These are phyloP conservation scores for Albifimbria verrucaria DNA, from an alignment of 2,329 filamentous ascomycete genomes.

Conservation along the genomic window DNA sequence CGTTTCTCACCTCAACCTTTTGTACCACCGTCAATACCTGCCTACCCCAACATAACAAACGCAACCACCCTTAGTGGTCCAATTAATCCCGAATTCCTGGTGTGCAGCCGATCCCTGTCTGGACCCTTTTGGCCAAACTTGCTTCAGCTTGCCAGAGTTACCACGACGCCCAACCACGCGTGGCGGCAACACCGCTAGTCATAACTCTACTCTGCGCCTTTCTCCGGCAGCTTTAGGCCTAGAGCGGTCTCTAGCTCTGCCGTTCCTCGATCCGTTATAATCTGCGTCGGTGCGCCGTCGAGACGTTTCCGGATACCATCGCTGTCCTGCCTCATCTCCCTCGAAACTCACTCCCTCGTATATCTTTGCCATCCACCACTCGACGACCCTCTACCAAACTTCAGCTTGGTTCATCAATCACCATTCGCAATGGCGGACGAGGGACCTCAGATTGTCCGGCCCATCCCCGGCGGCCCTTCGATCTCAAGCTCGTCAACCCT, in stretches of 20 bases:
- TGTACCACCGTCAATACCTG: background rate
- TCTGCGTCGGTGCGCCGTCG: no score
- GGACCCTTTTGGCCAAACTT: background rate
- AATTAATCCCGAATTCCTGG: no score
- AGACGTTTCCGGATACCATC: no score
- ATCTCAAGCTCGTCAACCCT: constrained; percentile 47
- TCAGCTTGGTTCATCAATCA: no score
- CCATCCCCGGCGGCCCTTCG: constrained; percentile 72
- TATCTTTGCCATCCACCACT: no score
- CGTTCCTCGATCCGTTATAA: no score
- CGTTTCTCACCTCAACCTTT: background rate
- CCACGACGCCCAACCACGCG: background rate
- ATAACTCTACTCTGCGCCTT: no score
- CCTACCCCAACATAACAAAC: background rate
- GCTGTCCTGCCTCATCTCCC: no score
- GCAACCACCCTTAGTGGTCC: no score
- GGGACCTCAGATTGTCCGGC: constrained; percentile 59
- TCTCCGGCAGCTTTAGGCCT: no score
- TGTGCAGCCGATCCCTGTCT: background rate
- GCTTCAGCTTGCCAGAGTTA: background rate
- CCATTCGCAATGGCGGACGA: constrained; percentile 34
- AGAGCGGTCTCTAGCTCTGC: no score
- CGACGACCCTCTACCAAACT: background rate
- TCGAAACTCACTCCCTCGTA: no score
- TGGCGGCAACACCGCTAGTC: background rate